Conservation (phyloP, 345 rosid genomes). For the Conringia planisiliqua region DNA sequence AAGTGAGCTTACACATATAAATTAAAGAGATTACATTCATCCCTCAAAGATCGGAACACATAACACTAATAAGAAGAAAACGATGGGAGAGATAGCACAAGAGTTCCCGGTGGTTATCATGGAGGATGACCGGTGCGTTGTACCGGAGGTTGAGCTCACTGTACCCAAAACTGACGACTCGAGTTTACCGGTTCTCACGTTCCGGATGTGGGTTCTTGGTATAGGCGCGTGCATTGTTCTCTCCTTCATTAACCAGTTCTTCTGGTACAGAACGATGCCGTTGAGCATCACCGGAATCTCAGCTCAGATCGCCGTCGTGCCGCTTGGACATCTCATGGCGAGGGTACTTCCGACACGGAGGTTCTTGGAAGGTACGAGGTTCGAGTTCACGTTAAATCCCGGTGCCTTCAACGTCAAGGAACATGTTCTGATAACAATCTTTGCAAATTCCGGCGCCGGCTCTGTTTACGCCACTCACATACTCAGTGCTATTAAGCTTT, state of each 20-base stretch:
- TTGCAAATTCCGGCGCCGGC: conserved; percentile 80
- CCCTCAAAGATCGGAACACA: neutral
- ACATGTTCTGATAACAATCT: conserved; percentile 83
- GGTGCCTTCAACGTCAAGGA: conserved; percentile 88
- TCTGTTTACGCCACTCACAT: conserved; percentile 74
- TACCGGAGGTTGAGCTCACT: conserved; percentile 70
- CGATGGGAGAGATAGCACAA: conserved; percentile 30
- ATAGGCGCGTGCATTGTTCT: conserved; percentile 53
- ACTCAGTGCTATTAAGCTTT: conserved; percentile 64
- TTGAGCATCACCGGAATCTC: conserved; percentile 51
- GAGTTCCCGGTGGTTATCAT: conserved; percentile 17
- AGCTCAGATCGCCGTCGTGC: conserved; percentile 82
- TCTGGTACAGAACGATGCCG: conserved; percentile 75
- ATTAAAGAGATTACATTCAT: neutral
- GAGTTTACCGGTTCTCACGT: conserved; percentile 57
- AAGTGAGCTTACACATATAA: neutral
- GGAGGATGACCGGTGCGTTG: conserved; percentile 42
- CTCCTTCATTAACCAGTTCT: conserved; percentile 82
- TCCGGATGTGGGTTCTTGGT: conserved; percentile 88
- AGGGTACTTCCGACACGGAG: conserved; percentile 39
- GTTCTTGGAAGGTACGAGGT: conserved; percentile 47
- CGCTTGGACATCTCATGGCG: conserved; percentile 74
- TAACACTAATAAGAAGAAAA: neutral
- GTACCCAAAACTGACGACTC: conserved; percentile 83
- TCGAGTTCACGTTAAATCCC: conserved; percentile 60